Base-by-base conservation (phyloP, 2,329 filamentous ascomycete genomes). In the Daldinia sp. region DNA sequence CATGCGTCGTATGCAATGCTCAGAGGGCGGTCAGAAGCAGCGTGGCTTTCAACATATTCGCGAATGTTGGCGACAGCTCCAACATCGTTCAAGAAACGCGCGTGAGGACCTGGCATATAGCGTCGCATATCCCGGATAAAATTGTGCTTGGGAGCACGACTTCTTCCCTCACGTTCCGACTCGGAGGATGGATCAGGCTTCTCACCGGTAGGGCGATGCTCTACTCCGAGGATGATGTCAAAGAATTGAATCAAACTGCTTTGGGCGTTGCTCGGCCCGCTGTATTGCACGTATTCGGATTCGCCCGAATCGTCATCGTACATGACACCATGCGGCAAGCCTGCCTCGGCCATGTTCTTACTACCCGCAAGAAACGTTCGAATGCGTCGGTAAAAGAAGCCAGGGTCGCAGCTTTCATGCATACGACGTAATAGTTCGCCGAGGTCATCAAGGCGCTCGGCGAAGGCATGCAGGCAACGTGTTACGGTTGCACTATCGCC, bases 191-290 rank as follows among this genome's bases (percentile, higher is more conserved):
- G 71, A 47, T 80, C 80, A 15, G 80, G 79, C 76, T 85, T 90
- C 69, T 92, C 87, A 35, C 94, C 94, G 0, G 95, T 98, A 0
- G 94, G 93, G 7, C 91, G 88, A 77, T 99, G 95, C 74, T 95
- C 90, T 53, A 99, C 86, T 41, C 93, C 93, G 1, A 99, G 86
- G 1, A 92, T 88, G 50, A 98, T 88, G 76, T 99, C 95, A 74
- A 98, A 98, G 81, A 98, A 97, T 72, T 99, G 95, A 65, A 99
- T 95, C 62, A 98, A 82, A 60, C 94, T 97, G 81, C 93, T 96
- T 78, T 99, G 95, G 0, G 95, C 95, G 73, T 99, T 98, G 79
- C 93, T 97, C 27, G 95, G 95, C 37, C 95, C 95, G 64, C 91
- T 91, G 76, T 93, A 97, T 74, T 97, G 92, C 25, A 90, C 88